These are phyloP conservation scores for Erodium moschatum DNA, from an alignment of 441 rosid genomes.

Conservation along the genomic window DNA sequence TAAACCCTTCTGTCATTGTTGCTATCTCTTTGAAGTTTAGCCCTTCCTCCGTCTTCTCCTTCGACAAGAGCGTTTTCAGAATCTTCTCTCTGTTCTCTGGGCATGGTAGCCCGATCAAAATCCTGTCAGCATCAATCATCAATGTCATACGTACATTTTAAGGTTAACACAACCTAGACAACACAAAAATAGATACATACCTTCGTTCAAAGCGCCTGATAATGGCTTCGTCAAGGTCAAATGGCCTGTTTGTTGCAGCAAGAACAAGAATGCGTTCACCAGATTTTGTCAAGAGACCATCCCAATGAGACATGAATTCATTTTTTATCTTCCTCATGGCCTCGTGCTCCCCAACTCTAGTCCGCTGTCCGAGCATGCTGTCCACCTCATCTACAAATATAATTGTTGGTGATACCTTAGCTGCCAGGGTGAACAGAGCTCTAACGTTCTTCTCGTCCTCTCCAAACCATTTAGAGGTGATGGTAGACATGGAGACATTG, in stretches of 20 bases:
- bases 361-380: constrained; percentile 89
- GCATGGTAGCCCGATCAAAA: constrained; percentile 61
- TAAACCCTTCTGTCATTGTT: constrained; percentile 56
- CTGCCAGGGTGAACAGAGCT: constrained; percentile 10
- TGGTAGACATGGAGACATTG: constrained; percentile 93
- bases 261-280: constrained; percentile 74
- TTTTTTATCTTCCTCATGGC: constrained; percentile 97
- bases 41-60: constrained; percentile 50
- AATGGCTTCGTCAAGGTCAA: constrained; percentile 93
- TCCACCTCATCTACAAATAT: constrained; percentile 96
- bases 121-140: constrained; percentile 29
- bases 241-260: constrained; percentile 92
- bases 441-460: constrained; percentile 3
- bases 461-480: constrained; percentile 45
- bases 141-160: neutral
- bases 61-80: constrained; percentile 44
- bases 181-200: neutral
- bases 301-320: constrained; percentile 96
- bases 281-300: constrained; percentile 76
- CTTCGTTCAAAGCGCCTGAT: constrained; percentile 32
- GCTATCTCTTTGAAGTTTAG: constrained; percentile 55
- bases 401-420: constrained; percentile 82
- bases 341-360: constrained; percentile 92
- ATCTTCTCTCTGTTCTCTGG: constrained; percentile 59
- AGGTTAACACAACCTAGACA: too few species aligned